Percentiles rank a stretch among this genome's conserved stretches.
Conservation (phyloP, 2,329 filamentous ascomycete species). For the Zasmidium cellare region DNA sequence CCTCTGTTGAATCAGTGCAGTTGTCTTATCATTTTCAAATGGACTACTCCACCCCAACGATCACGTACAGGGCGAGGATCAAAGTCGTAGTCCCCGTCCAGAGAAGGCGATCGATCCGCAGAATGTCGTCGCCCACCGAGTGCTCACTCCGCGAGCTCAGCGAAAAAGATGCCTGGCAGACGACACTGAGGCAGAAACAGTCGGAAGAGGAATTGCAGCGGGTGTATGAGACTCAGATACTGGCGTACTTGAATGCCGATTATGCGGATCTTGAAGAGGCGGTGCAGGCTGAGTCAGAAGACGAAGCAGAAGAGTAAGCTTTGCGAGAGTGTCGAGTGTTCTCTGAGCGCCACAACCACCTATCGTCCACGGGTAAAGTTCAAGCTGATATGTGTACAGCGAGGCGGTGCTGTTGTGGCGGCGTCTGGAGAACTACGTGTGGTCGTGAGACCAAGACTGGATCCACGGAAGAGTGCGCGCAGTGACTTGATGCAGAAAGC, state of each 20-base stretch:
- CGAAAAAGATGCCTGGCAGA: background rate
- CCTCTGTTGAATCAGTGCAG: background rate
- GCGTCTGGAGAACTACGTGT: background rate
- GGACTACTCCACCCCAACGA: background rate
- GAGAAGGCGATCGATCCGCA: background rate
- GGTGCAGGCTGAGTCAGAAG: background rate
- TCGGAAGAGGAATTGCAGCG: background rate
- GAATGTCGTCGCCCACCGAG: slow-evolving; percentile 1
- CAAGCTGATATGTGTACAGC: background rate
- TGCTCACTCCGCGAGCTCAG: background rate
- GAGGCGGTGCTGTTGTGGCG: background rate
- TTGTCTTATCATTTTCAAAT: background rate
- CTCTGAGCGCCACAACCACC: too few relatives aligned
- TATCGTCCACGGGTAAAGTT: too few relatives aligned
- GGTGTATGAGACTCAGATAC: background rate
- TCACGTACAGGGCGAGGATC: background rate
- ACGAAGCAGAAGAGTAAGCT: background rate
- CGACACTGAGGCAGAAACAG: background rate
- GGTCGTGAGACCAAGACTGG: background rate
- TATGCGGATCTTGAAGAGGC: background rate
- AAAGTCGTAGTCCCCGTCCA: background rate
- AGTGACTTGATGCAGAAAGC: too few relatives aligned
- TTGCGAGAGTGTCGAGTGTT: background rate
- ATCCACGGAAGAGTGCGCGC: background rate
- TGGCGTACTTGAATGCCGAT: background rate